Base-by-base conservation (phyloP, 1,139 yeast species). In the Suhomyces guaymorum region DNA sequence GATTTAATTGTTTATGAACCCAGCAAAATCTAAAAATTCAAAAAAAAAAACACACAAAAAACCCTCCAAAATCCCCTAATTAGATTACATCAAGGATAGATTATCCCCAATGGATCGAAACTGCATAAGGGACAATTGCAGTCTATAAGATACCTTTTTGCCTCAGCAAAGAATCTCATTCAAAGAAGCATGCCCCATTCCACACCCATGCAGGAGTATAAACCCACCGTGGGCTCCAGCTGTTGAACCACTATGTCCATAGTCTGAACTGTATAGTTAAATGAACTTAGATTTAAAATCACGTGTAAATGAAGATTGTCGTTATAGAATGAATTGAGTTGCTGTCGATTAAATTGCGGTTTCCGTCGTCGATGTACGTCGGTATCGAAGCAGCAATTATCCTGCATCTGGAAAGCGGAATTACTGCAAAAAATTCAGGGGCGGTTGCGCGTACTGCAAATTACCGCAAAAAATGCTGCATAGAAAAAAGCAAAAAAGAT, bases 401-500 rank as follows among this genome's bases (percentile, higher is more conserved):
- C n/a, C n/a, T n/a, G n/a, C n/a, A n/a, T n/a, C n/a, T n/a, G n/a
- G n/a, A n/a, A 15, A 15, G 24, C 14, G 36, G 30, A 37, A 35
- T 35, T 35, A 35, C 39, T 37, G 40, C 40, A 37, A 37, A 33
- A 15, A 29, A 14, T 28, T 20, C n/a, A n/a, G n/a, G n/a, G 28
- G 21, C 13, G 15, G 15, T 5, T 15, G 16, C 12, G 27, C 8
- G 16, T 21, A 33, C 30, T 21, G 22, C 18, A 21, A 37, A 37
- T 32, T 28, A 25, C 34, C 33, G 38, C 35, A 34, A 34, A 38
- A 37, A 28, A 22, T 14, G 19, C 21, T 28, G 33, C 31, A 24
- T 10, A 19, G 24, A 17, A 15, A 15, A 17, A 28, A 30, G 32
- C 25, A 30, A 29, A 37, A 46, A 39, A 35, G 33, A 32, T 47